Evolutionary conservation across 2,329 filamentous ascomycete species (phyloP), one percentile per base, ranked within the genome.

Genomic region (Sclerotinia borealis): DNA sequence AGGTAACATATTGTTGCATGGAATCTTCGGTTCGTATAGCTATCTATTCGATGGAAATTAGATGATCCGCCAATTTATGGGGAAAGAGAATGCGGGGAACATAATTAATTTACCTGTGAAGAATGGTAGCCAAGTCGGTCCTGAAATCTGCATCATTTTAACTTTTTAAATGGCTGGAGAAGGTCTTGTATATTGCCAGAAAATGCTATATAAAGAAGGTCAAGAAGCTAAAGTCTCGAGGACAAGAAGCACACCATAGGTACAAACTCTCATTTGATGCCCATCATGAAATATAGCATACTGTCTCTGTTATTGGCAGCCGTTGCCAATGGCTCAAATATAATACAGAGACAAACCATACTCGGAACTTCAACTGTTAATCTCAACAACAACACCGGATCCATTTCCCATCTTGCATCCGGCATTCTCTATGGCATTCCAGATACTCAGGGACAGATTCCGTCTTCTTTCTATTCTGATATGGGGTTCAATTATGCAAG

Each of bases 341-440:
- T 45, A 25, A 1, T 34, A 2, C 27, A 54, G 5, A 43, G 27
- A 8, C 37, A 56, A 17, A 34, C 39, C 34, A 45, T 34, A 3
- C n/a, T 56, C 3, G 61, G 54, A 47, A 62, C 59, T 50, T 34
- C 50, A 31, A 43, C 43, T 19, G 74, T 76, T 39, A 65, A 74
- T 45, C 63, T 76, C 4, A 67, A 61, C 17, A 67, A 67, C n/a
- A 69, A 70, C 41, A 71, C 67, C 8, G 76, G 76, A 10, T 62
- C 71, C 19, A 45, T n/a, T 13, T n/a, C 27, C 31, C 73, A 77
- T 41, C 67, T 76, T 34, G 78, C 76, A 9, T 75, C 77, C 2
- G 77, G 77, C 6, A 72, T 77, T 63, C 74, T 79, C 50, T 79
- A 79, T 64, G 78, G 77, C 19, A 75, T 78, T 39, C 76, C 75